Conservation (phyloP, 1,284 basidiomycete species). For the Ustilago esculenta region DNA sequence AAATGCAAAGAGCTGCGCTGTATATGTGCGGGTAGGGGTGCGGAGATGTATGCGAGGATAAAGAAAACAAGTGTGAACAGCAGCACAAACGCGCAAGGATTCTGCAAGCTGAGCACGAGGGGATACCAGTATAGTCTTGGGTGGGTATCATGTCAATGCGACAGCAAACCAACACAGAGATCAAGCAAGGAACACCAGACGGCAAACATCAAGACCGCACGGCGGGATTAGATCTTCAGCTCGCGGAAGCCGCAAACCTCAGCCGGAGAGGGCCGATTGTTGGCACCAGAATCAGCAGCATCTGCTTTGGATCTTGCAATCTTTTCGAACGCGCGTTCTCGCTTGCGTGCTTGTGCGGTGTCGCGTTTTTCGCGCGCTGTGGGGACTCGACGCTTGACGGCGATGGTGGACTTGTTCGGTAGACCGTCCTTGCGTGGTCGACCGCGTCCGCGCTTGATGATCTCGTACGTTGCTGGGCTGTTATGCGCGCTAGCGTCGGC, state of each 20-base stretch:
- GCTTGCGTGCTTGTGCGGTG: constrained; percentile 42
- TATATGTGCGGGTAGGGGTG: not conserved
- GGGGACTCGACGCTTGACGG: constrained; percentile 35
- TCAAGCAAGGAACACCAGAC: too few species aligned
- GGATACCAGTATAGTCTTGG: too few species aligned
- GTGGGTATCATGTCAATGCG: too few species aligned
- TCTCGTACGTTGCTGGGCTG: constrained; percentile 18
- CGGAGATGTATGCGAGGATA: not conserved
- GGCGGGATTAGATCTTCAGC: constrained; percentile 56
- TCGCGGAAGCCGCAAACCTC: constrained; percentile 55
- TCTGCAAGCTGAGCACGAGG: too few species aligned
- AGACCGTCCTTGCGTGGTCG: constrained; percentile 49
- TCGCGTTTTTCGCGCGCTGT: constrained; percentile 48
- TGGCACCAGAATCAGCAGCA: not conserved
- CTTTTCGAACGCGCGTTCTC: constrained; percentile 45
- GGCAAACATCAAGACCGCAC: too few species aligned
- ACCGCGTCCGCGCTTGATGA: constrained; percentile 46
- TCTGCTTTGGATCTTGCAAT: constrained; percentile 10
- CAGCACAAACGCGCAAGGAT: not conserved
- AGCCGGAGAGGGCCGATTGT: constrained; percentile 29
- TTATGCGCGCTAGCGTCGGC: constrained; percentile 7
- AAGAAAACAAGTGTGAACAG: not conserved
- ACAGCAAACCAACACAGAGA: too few species aligned
- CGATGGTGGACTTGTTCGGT: constrained; percentile 47
- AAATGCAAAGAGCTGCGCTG: too few species aligned